These are phyloP conservation scores for Aspergillus phoenicis DNA, from an alignment of 2,329 filamentous ascomycete species.

Conservation along the genomic window DNA sequence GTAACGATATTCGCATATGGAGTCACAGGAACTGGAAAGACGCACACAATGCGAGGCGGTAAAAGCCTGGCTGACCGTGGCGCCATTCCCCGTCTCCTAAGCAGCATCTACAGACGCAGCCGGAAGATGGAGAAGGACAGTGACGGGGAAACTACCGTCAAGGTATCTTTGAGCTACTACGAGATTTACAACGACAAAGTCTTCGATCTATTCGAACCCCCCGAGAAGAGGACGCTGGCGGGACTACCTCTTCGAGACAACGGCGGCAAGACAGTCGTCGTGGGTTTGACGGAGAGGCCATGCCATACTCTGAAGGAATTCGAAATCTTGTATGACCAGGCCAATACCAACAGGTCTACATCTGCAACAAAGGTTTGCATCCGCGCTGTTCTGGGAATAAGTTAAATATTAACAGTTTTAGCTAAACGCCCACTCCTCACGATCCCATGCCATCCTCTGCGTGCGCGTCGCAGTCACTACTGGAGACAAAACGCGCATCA, in stretches of 20 bases:
- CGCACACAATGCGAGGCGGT: slow-evolving; percentile 92
- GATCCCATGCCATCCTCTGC: slow-evolving; percentile 86
- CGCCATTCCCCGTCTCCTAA: slow-evolving; percentile 82
- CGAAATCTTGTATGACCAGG: slow-evolving; percentile 84
- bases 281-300: slow-evolving; percentile 78
- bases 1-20: slow-evolving; percentile 92
- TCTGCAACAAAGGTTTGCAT: slow-evolving; percentile 72
- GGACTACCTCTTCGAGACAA: slow-evolving; percentile 84
- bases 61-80: slow-evolving; percentile 83
- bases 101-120: slow-evolving; percentile 79
- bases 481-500: slow-evolving; percentile 68
- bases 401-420: slow-evolving; percentile 30
- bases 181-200: slow-evolving; percentile 98
- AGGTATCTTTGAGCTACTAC: slow-evolving; percentile 84
- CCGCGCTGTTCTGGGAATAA: background rate
- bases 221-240: slow-evolving; percentile 79
- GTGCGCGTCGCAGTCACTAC: slow-evolving; percentile 83
- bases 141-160: slow-evolving; percentile 67
- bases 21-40: slow-evolving; percentile 91
- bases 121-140: slow-evolving; percentile 85
- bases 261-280: slow-evolving; percentile 82
- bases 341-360: slow-evolving; percentile 86
- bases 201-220: slow-evolving; percentile 83
- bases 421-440: slow-evolving; percentile 86
- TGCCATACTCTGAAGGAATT: slow-evolving; percentile 89